These are phyloP conservation scores for Ophiostoma ulmi DNA, from an alignment of 2,329 filamentous ascomycete genomes.

Conservation along the genomic window DNA sequence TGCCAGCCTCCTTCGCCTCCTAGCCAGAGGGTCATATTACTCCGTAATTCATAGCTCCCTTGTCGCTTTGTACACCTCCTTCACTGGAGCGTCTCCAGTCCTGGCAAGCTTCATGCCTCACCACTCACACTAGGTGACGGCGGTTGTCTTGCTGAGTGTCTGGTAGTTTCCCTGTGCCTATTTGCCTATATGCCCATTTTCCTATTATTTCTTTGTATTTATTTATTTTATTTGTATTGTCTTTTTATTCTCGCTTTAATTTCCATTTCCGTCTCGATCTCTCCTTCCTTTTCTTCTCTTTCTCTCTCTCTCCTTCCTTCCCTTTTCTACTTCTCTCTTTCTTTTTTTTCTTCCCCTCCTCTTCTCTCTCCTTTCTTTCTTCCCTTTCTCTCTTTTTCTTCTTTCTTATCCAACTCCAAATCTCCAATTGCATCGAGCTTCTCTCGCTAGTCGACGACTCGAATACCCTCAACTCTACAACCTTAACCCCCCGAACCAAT, in stretches of 20 bases:
- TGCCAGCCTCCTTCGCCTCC: background rate
- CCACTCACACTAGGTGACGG: background rate
- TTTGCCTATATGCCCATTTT: background rate
- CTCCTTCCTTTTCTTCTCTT: slow-evolving; percentile 10
- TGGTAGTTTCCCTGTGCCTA: background rate
- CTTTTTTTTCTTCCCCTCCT: background rate
- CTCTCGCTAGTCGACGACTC: slow-evolving; percentile 11
- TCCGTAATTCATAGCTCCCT: slow-evolving; percentile 1
- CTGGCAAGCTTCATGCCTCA: slow-evolving; percentile 14
- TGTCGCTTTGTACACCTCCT: slow-evolving; percentile 15
- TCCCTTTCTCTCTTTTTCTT: slow-evolving; percentile 6
- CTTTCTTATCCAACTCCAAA: background rate
- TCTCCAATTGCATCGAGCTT: slow-evolving; percentile 12
- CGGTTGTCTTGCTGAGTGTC: background rate
- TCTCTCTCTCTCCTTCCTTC: slow-evolving; percentile 6
- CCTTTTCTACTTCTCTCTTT: slow-evolving; percentile 16
- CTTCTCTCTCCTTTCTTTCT: slow-evolving; percentile 4
- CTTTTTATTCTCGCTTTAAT: slow-evolving; percentile 24
- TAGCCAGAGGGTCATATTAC: too few species aligned
- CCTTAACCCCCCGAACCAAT: slow-evolving; percentile 8
- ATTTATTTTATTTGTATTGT: slow-evolving; percentile 17
- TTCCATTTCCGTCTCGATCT: slow-evolving; percentile 1
- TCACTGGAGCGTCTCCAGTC: slow-evolving; percentile 10
- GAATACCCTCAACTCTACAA: slow-evolving; percentile 12
- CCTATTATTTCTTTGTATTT: slow-evolving; percentile 7